phyloP scores from a whole-genome alignment of 2,329 filamentous ascomycete genomes.

The Chaetomium sp. region DNA sequence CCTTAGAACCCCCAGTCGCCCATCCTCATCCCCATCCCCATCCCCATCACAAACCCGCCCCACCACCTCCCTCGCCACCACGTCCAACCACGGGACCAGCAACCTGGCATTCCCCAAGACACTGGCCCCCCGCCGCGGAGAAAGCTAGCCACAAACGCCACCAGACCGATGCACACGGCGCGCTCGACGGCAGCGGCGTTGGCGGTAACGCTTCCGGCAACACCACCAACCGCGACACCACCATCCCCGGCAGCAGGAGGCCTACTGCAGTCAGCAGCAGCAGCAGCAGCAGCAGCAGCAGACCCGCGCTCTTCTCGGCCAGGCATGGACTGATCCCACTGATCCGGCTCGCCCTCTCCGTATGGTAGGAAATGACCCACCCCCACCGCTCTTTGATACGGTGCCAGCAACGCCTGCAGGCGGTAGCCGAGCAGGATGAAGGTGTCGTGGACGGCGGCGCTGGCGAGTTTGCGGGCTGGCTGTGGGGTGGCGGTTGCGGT shows the following conservation, averaged over 20 bases:
- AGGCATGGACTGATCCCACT: too few relatives aligned
- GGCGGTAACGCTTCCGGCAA: neutral
- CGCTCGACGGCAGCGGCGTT: slow-evolving; percentile 21
- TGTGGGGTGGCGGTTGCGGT: neutral
- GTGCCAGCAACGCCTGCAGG: slow-evolving; percentile 30
- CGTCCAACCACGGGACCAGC: neutral
- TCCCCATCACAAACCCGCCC: neutral
- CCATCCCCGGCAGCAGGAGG: slow-evolving; percentile 13
- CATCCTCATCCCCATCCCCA: neutral
- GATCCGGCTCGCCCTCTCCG: too few relatives aligned
- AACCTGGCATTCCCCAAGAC: neutral
- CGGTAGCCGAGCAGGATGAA: slow-evolving; percentile 36
- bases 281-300: too few relatives aligned
- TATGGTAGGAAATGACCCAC: too few relatives aligned
- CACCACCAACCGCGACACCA: neutral
- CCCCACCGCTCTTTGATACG: too few relatives aligned
- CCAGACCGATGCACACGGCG: slow-evolving; percentile 35
- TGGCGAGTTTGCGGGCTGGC: slow-evolving; percentile 29
- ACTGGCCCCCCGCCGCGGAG: slow-evolving; percentile 1
- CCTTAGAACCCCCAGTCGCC: neutral
- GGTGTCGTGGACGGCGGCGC: slow-evolving; percentile 35
- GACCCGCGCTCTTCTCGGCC: too few relatives aligned
- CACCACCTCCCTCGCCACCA: neutral
- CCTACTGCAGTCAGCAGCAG: too few relatives aligned
- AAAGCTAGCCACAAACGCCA: slow-evolving; percentile 37